Evolutionary conservation across 2,329 filamentous ascomycete species (phyloP), one percentile per base, ranked within the genome.

Genomic region (Aspergillus phoenicis): DNA sequence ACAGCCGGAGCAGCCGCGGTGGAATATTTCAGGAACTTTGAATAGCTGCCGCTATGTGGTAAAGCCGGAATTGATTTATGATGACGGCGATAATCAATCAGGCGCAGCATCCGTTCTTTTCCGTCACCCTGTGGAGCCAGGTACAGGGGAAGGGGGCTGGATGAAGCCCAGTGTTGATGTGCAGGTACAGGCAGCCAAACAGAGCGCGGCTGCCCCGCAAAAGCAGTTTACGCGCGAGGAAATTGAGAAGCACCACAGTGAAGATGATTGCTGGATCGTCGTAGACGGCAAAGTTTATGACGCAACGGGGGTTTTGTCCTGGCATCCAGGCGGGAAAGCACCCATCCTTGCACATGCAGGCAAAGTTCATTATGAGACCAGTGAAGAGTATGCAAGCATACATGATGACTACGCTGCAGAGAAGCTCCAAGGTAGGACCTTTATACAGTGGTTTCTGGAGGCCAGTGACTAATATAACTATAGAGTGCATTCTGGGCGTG

Each of bases 161-260:
- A 83, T 85, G 81, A 76, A 82, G 65, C 77, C 77, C 0, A 81
- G 78, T 24, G 71, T 73, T 0, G 80, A 82, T 62, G 80, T 80
- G 17, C 75, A 77, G 60, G 76, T 84, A 8, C 77, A 77, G 11
- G 72, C 72, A 6, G 77, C 76, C 2, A 81, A 82, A 63, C 80
- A 81, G 43, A 72, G 80, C 48, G 76, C 75, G 2, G 75, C 77
- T 2, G 74, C 76, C 0, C 82, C 82, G 0, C 71, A 80, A 62
- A 84, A 83, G 62, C 76, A 83, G 59, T 84, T 84, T 61, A 84
- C 82, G 0, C 72, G 82, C 3, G 72, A 84, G 53, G 82, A 85
- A 68, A 82, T 85, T 41, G 82, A 84, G 66, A 84, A 80, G 58
- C 83, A 85, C 62, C 73, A 78, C 33, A 77, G 65, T 5, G 76